Percentiles rank a stretch among this genome's conserved stretches.
Conservation (phyloP, 306 rosid genomes). For the Glycine tomentella region DNA sequence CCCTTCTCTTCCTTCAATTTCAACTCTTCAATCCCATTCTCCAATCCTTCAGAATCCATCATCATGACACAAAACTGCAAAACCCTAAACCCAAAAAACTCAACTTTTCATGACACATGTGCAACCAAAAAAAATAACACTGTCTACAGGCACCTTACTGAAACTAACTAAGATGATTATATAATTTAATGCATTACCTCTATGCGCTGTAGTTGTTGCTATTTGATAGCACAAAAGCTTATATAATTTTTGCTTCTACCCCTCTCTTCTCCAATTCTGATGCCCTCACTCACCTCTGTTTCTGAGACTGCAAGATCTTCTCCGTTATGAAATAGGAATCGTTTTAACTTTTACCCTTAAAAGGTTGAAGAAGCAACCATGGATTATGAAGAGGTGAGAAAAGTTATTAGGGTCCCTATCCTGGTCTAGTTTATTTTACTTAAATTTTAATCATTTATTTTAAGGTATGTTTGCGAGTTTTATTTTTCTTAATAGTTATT, state of each 20-base stretch:
- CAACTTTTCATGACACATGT: not conserved
- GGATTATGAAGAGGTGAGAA: too few species aligned
- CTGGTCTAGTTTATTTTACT: too few species aligned
- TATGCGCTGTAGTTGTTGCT: not conserved
- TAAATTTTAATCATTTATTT: too few species aligned
- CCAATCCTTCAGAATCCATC: conserved; percentile 49
- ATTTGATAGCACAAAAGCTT: not conserved
- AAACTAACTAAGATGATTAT: not conserved
- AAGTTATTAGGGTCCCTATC: too few species aligned
- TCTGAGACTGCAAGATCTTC: not conserved
- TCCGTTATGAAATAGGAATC: too few species aligned
- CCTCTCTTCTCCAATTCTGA: not conserved
- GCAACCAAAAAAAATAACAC: not conserved
- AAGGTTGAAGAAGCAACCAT: too few species aligned
- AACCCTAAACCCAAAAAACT: conserved; percentile 20
- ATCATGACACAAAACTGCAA: conserved; percentile 4
- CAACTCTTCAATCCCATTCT: conserved; percentile 43
- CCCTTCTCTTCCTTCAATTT: conserved; percentile 28
- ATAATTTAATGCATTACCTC: not conserved
- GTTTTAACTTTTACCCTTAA: too few species aligned
- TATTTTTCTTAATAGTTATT: too few species aligned
- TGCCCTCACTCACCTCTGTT: not conserved
- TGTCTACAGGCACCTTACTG: not conserved
- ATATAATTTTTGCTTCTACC: not conserved
- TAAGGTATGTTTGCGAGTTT: too few species aligned